Evolutionary conservation across 2,329 filamentous ascomycete species (phyloP), one percentile per base, ranked within the genome.

Genomic region (Sporothrix dimorphospora): DNA sequence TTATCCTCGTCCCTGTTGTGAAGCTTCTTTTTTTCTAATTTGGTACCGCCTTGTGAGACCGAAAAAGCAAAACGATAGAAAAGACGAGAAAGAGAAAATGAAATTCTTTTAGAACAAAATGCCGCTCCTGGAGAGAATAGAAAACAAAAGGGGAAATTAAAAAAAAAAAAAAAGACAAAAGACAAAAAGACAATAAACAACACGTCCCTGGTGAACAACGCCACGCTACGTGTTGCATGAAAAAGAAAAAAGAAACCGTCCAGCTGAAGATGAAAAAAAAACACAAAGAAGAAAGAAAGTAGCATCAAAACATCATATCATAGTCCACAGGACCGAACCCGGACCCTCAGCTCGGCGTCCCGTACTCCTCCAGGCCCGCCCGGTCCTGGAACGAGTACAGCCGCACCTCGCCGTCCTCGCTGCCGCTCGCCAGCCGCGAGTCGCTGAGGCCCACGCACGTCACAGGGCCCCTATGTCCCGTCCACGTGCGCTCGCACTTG

Each of bases 391-490:
- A 95, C 77, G 90, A 92, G 80, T 94, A 94, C 77, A 99, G 86
- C 69, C 94, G 86, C 45, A 98, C 93, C 77, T 97, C 94, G 75
- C 93, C 93, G 79, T 99, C 96, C 81, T 98, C 96, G 78, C 95
- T 94, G 6, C 94, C 96, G 77, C 92, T 97, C 40, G 94, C 93
- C 85, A 99, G 92, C 53, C 93, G 88, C 77, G 91, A 93, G 79
- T 98, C 96, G 77, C 94, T 97, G 7, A 99, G 84, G 1, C 93
- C 94, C 51, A 98, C 92, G 79, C 95, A 98, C 3, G 94, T 98
- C 3, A 98, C 94, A 0, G 96, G 94, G 0, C 94, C 95, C 1
- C 91, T 88, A 80, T 98, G 96, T 0, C 94, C 94, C 2, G 93
- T 94, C 78, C 97, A 95, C 3, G 94, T 98, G 66, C 94, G 87